Evolutionary conservation across 2,329 filamentous ascomycete species (phyloP).

Genomic region (Botryotinia calthae): DNA sequence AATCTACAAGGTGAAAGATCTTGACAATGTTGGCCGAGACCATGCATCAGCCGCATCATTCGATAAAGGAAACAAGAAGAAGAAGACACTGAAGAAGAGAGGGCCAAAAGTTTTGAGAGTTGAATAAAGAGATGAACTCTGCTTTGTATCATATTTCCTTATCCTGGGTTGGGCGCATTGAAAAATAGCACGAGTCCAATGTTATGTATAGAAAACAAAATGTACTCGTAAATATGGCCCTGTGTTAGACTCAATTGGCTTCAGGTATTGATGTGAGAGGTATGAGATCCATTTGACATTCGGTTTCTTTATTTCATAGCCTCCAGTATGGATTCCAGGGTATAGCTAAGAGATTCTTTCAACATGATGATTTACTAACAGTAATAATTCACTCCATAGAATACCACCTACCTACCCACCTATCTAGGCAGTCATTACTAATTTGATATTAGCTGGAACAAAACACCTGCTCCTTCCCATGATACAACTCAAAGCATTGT

Average conservation of each 20-base stretch:
- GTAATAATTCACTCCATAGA: background rate
- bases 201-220: conserved; percentile 33
- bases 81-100: conserved; percentile 69
- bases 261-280: background rate
- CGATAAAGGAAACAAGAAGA: conserved; percentile 79
- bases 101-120: conserved; percentile 70
- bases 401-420: background rate
- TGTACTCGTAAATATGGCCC: conserved; percentile 33
- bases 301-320: background rate
- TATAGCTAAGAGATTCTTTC: background rate
- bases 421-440: background rate
- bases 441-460: background rate
- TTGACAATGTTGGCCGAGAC: conserved; percentile 92
- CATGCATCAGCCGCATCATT: conserved; percentile 70
- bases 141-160: conserved; percentile 37
- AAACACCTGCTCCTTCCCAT: background rate
- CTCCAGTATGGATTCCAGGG: background rate
- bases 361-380: background rate
- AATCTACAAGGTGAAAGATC: conserved; percentile 99
- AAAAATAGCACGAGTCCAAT: conserved; percentile 27
- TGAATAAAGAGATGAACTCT: conserved; percentile 51
- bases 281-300: background rate
- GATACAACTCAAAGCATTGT: background rate
- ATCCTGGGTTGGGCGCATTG: conserved; percentile 23
- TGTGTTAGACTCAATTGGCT: background rate